Base-by-base conservation (phyloP, 192 early-diverging fungal species). In the Linnemannia exigua region DNA sequence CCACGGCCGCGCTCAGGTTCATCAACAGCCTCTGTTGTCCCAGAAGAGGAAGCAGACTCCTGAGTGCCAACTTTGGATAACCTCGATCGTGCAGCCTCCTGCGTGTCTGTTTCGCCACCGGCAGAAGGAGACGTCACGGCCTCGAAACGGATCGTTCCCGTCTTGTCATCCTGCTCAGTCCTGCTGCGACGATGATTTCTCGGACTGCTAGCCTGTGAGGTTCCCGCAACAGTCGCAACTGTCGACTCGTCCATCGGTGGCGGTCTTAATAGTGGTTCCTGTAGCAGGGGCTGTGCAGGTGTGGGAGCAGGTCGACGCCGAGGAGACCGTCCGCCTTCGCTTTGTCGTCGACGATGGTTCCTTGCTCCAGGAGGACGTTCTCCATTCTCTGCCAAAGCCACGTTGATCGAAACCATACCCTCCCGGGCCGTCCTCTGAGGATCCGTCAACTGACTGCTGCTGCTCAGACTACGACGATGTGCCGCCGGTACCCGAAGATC, bases 371-470 rank as follows among this genome's bases (percentile, higher is more conserved):
- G 33, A 33, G 25, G 31, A 25, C 67, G 67, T 36, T 33, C 36
- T 15, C 48, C 77, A 5, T 72, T 63, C 35, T 72, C 77, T 14
- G 48, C 41, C 37, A 86, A 63, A 1, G 84, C 37, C 84, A 80
- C 80, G 36, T 86, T 78, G 25, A 86, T 80, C 51, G 84, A 86
- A 4, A 86, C 15, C 84, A 86, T 80, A 0, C 48, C 69, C 8
- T 76, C 74, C 7, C 66, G 11, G 1, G 67, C 12, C 2, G 58
- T 63, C 28, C 58, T 31, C 12, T 63, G 58, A 31, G 58, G 58
- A 63, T 63, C 38, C 37, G 38, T 8, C 68, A 70, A 2, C 19
- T 63, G 58, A 63, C 58, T 63, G 28, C 58, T 63, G 28, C 58
- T 63, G 58, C 58, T 63, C 28, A n/a, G 28, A 63, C 58, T 63